These are phyloP conservation scores for Cicer chorassanicum DNA, from an alignment of 306 rosid genomes.

Conservation along the genomic window DNA sequence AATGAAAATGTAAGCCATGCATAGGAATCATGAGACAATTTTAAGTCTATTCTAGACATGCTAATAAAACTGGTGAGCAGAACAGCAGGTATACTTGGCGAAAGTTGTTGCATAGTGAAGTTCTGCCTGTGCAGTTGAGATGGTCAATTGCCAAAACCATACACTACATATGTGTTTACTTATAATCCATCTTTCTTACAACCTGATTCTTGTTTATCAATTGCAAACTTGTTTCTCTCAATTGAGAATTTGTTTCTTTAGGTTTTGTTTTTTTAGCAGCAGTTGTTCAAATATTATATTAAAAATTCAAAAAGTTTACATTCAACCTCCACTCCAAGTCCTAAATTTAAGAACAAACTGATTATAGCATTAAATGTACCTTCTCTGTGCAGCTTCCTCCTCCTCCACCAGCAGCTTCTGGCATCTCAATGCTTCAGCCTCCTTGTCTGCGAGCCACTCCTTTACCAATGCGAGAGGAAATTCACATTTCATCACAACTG, in stretches of 20 bases:
- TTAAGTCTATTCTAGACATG: not conserved
- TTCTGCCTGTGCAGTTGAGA: not conserved
- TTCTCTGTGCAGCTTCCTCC: constrained; percentile 94
- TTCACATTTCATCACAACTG: constrained; percentile 40
- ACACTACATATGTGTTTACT: not conserved
- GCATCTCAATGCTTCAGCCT: constrained; percentile 89
- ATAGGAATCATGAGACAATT: constrained; percentile 4
- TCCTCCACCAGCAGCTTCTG: constrained; percentile 90
- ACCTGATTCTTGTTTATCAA: constrained; percentile 2
- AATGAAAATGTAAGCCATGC: constrained; percentile 30
- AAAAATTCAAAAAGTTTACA: not conserved
- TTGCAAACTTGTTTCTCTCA: constrained; percentile 34
- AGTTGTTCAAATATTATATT: not conserved
- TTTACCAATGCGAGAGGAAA: constrained; percentile 59
- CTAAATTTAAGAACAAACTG: constrained; percentile 21
- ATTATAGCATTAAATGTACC: constrained; percentile 54
- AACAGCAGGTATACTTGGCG: not conserved
- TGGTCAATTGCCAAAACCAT: constrained; percentile 6
- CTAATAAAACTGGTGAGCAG: not conserved
- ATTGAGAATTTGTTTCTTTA: not conserved
- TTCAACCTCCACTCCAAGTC: constrained; percentile 4
- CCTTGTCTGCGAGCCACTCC: constrained; percentile 88
- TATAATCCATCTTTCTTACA: constrained; percentile 1
- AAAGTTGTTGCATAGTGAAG: constrained; percentile 17
- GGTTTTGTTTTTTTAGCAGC: constrained; percentile 3